Percentiles rank a stretch among this genome's conserved stretches.
These are phyloP conservation scores for Flaveria brownii DNA, from an alignment of 129 eudicot genomes.

Conservation along the genomic window DNA sequence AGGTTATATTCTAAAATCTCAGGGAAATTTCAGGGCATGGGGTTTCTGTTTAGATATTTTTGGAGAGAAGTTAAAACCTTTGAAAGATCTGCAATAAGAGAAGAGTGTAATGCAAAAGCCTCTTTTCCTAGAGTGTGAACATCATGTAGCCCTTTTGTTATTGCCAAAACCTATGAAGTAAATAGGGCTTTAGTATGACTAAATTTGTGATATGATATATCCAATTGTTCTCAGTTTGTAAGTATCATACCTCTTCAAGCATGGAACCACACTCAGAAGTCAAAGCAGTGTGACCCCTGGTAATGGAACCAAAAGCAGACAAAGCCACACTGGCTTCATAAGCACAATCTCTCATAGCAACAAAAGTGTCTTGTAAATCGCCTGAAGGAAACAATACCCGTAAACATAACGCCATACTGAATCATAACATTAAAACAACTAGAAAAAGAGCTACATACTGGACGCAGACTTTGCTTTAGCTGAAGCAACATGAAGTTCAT, in stretches of 20 bases:
- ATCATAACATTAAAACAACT: constrained; percentile 7
- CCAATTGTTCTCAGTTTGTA: constrained; percentile 1
- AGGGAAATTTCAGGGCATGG: background rate
- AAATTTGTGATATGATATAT: constrained; percentile 9
- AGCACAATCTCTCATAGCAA: constrained; percentile 94
- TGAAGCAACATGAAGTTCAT: constrained; percentile 75
- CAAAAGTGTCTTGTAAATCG: constrained; percentile 81
- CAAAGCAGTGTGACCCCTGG: constrained; percentile 85
- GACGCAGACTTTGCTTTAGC: constrained; percentile 80
- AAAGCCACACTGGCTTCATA: constrained; percentile 76
- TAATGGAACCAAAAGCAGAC: constrained; percentile 70
- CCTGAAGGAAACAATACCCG: constrained; percentile 47
- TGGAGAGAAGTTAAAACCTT: constrained; percentile 53
- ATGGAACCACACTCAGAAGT: constrained; percentile 98
- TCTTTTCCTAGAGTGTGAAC: constrained; percentile 94
- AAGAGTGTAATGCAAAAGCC: constrained; percentile 75
- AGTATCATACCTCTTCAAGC: constrained; percentile 90
- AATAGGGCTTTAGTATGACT: constrained; percentile 16
- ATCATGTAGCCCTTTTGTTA: constrained; percentile 83
- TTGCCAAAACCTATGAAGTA: constrained; percentile 74
- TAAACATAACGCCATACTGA: constrained; percentile 14
- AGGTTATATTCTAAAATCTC: constrained; percentile 14
- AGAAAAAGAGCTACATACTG: constrained; percentile 41
- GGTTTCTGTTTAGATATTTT: constrained; percentile 10
- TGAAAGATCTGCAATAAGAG: constrained; percentile 78